Percentiles rank a stretch among this genome's conserved stretches.
These are phyloP conservation scores for Lepidium aucheri DNA, from an alignment of 345 rosid genomes.

Conservation along the genomic window DNA sequence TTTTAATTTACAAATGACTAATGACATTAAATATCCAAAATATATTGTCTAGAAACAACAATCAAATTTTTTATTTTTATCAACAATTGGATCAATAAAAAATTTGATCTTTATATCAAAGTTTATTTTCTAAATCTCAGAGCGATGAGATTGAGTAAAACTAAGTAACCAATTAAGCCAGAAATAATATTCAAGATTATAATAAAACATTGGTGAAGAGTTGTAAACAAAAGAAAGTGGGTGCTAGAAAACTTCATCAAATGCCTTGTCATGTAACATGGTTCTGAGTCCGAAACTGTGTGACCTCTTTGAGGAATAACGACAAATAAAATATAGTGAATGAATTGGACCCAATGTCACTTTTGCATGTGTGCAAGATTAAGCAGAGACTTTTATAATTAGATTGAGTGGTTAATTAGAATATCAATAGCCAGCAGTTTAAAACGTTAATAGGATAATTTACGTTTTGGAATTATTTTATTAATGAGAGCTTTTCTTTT, in stretches of 20 bases:
- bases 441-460: too few relatives aligned
- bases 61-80: too few relatives aligned
- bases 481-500: too few relatives aligned
- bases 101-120: too few relatives aligned
- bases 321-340: constrained; percentile 14
- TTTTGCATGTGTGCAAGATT: constrained; percentile 1
- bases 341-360: constrained; percentile 12
- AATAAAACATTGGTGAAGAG: background rate
- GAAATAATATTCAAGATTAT: background rate
- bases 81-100: too few relatives aligned
- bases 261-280: constrained; percentile 11
- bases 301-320: background rate
- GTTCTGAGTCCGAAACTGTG: background rate
- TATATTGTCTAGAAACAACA: background rate
- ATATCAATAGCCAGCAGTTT: background rate
- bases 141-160: too few relatives aligned
- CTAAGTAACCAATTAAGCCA: background rate
- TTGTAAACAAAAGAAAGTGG: background rate
- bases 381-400: background rate
- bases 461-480: too few relatives aligned
- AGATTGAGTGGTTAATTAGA: background rate
- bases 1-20: background rate
- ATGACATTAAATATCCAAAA: background rate
- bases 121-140: too few relatives aligned
- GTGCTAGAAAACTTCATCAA: background rate